phyloP scores from a whole-genome alignment of 2,329 filamentous ascomycete species.

The Colletotrichum brevisporum region DNA sequence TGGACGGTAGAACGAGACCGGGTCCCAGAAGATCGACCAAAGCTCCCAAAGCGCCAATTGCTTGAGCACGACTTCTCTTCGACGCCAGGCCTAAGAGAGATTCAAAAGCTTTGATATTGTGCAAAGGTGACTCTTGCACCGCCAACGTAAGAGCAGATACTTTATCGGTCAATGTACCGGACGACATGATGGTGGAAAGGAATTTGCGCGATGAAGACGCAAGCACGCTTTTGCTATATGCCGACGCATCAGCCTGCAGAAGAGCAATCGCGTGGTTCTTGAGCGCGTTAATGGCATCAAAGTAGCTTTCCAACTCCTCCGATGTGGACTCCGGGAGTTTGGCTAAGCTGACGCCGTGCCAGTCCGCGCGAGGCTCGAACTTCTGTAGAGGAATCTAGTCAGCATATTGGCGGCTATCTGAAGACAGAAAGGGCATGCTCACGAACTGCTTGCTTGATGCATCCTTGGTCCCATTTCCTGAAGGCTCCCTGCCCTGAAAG shows the following conservation, averaged over 20 bases:
- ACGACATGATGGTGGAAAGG: conserved; percentile 96
- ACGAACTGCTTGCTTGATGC: conserved; percentile 58
- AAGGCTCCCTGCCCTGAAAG: not conserved
- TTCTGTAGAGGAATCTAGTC: conserved; percentile 52
- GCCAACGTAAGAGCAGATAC: conserved; percentile 94
- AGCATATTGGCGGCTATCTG: conserved; percentile 19
- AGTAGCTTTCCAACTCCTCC: conserved; percentile 61
- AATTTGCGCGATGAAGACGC: conserved; percentile 94
- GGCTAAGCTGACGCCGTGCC: conserved; percentile 63
- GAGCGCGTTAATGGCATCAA: conserved; percentile 62
- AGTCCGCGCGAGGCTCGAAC: conserved; percentile 71
- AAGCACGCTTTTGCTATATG: conserved; percentile 81
- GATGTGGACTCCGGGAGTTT: conserved; percentile 59
- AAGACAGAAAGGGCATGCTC: conserved; percentile 20
- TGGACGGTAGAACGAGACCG: conserved; percentile 84
- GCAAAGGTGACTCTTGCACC: conserved; percentile 94
- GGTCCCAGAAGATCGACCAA: conserved; percentile 95
- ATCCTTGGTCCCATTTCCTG: conserved; percentile 43
- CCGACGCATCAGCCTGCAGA: conserved; percentile 81
- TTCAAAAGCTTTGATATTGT: conserved; percentile 92
- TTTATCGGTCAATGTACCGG: conserved; percentile 96
- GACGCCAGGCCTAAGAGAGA: conserved; percentile 85
- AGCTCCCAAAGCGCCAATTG: conserved; percentile 91
- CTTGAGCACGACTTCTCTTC: conserved; percentile 94
- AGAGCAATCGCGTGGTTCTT: conserved; percentile 81